Evolutionary conservation across 768 basidiomycete species (phyloP), one percentile per base, ranked within the genome.

Genomic region (Dacryopinax spathularia): DNA sequence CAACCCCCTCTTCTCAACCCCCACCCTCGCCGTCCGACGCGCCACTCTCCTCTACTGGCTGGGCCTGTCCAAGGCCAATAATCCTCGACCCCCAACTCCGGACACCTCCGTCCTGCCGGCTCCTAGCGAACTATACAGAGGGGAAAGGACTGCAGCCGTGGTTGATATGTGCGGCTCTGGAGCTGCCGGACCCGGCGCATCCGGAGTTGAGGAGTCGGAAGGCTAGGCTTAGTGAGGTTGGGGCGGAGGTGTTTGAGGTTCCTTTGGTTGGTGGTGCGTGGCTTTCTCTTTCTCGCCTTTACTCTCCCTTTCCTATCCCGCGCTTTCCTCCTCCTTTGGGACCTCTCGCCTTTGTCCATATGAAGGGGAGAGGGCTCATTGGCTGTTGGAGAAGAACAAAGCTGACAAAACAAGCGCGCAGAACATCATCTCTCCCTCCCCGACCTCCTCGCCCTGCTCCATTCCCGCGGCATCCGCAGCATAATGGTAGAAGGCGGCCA

Each of bases 401-500:
- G 13, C 25, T 15, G 12, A n/a, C 27, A 12, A 9, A 41, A 7
- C 34, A 10, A 36, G 9, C 35, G 37, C n/a, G 20, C n/a, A 33
- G 43, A 48, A 18, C 79, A 75, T 34, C 62, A 68, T 27, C 71
- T 86, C 20, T 74, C 80, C 29, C 73, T 89, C 33, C 70, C 73
- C 1, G 70, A 70, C 3, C 72, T 89, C 18, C 81, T 93, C 3
- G 68, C 66, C 13, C 74, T 75, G 6, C 76, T 96, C 27, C 74
- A 73, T n/a, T 72, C 74, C 12, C 75, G 79, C n/a, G 84, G 82
- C 2, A 77, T 95, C 65, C 74, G 74, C 12, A 86, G 85, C 12
- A 76, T 97, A 62, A 99, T 99, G 95, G 89, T 97, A 5, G 96
- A 99, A 76, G 96, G 96, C 61, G 96, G 96, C 16, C 88, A 91